These are phyloP conservation scores for Hypoxylon crocopeplum DNA, from an alignment of 495 filamentous ascomycete genomes.

Conservation along the genomic window DNA sequence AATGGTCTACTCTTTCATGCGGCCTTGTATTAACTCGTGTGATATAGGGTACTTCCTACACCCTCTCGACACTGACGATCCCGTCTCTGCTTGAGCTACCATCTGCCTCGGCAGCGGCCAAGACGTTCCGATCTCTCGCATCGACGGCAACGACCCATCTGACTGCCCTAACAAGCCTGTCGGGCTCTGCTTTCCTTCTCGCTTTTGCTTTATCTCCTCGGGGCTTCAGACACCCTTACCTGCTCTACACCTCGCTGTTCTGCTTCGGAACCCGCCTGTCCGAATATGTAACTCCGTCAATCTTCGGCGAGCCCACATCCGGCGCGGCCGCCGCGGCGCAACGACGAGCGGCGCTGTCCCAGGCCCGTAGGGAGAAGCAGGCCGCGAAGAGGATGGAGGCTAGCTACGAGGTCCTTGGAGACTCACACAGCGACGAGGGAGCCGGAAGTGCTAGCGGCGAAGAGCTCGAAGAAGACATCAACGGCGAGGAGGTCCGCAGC, in stretches of 20 bases:
- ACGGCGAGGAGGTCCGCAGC: conserved; percentile 80
- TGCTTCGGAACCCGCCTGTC: conserved; percentile 62
- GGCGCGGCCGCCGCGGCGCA: conserved; percentile 33
- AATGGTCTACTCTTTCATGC: not conserved
- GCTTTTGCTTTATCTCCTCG: conserved; percentile 76
- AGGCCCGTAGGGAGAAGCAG: conserved; percentile 35
- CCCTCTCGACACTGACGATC: conserved; percentile 72
- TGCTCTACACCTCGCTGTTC: conserved; percentile 77
- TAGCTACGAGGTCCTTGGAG: conserved; percentile 69
- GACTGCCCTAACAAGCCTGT: conserved; percentile 65
- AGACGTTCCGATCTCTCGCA: conserved; percentile 68
- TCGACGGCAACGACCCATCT: conserved; percentile 64
- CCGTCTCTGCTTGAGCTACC: conserved; percentile 80
- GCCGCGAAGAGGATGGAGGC: conserved; percentile 57
- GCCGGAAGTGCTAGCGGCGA: conserved; percentile 52
- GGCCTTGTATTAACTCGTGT: not conserved
- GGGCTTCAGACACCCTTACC: conserved; percentile 78
- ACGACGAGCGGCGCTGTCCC: conserved; percentile 28
- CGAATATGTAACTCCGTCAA: conserved; percentile 60
- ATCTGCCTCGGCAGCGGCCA: conserved; percentile 68
- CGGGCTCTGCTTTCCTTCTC: conserved; percentile 68
- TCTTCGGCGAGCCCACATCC: conserved; percentile 43
- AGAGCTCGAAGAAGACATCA: conserved; percentile 64
- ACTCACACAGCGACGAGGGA: conserved; percentile 52
- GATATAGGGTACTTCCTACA: conserved; percentile 80